Percentiles rank a stretch among this genome's conserved stretches.
Evolutionary conservation across 1,284 basidiomycete species (phyloP).

Genomic region (Melampsora americana): DNA sequence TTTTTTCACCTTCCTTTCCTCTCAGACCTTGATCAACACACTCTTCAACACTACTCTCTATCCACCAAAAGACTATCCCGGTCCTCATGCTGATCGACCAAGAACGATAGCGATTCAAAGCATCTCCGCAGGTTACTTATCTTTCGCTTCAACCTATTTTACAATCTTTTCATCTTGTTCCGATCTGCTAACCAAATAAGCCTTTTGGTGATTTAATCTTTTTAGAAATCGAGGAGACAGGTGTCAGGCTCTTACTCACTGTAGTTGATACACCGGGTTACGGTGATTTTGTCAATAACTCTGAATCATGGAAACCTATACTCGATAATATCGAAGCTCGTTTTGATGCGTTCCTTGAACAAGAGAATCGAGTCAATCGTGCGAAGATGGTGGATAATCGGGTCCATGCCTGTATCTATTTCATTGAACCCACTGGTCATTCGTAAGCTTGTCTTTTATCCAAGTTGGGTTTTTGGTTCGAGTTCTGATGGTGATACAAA

Average conservation of each 20-base stretch:
- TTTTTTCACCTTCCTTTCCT: background rate
- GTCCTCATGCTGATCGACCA: constrained; percentile 77
- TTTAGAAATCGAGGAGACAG: constrained; percentile 94
- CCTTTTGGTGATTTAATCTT: constrained; percentile 48
- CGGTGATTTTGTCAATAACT: constrained; percentile 96
- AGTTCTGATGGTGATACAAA: constrained; percentile 31
- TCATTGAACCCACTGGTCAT: constrained; percentile 95
- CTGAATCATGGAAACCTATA: constrained; percentile 96
- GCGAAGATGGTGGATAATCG: constrained; percentile 75
- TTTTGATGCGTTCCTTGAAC: constrained; percentile 92
- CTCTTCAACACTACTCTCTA: constrained; percentile 93
- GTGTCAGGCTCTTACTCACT: constrained; percentile 87
- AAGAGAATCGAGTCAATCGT: constrained; percentile 94
- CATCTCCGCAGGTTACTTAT: constrained; percentile 78
- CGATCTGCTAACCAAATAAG: constrained; percentile 51
- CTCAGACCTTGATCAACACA: constrained; percentile 81
- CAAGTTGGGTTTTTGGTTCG: background rate
- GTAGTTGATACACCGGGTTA: constrained; percentile 96
- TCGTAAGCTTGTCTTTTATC: constrained; percentile 63
- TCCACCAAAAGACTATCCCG: constrained; percentile 67
- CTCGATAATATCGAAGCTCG: constrained; percentile 94
- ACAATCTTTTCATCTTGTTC: constrained; percentile 10
- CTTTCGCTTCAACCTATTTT: constrained; percentile 1
- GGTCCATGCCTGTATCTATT: constrained; percentile 77
- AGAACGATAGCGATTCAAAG: constrained; percentile 94